Conservation (phyloP, 2,329 filamentous ascomycete species). For the Claviceps fusiformis region DNA sequence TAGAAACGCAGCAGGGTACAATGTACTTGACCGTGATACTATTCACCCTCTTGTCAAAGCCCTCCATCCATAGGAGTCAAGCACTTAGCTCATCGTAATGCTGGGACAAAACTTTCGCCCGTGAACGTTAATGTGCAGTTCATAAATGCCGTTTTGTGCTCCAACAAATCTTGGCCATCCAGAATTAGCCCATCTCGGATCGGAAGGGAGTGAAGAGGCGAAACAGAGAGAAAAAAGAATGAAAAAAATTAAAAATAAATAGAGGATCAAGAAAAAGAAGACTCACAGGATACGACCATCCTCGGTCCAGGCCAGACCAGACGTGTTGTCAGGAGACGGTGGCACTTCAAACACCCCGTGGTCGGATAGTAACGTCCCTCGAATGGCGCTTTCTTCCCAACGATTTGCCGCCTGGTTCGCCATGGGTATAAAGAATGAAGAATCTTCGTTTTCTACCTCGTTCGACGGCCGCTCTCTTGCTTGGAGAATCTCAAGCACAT, state of each 20-base stretch:
- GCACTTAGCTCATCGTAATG: slow-evolving; percentile 34
- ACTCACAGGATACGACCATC: slow-evolving; percentile 47
- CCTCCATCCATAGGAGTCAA: not conserved
- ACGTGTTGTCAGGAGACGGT: slow-evolving; percentile 42
- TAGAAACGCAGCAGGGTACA: no score
- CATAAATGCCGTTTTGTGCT: slow-evolving; percentile 62
- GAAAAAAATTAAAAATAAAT: not conserved
- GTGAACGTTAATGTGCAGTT: slow-evolving; percentile 53
- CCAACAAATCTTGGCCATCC: slow-evolving; percentile 38
- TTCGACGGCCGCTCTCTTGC: slow-evolving; percentile 17
- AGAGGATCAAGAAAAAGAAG: no score
- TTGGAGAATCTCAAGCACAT: slow-evolving; percentile 24
- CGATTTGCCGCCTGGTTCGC: slow-evolving; percentile 24
- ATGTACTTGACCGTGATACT: not conserved
- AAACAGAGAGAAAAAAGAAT: not conserved
- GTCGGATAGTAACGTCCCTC: slow-evolving; percentile 19
- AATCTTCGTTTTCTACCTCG: slow-evolving; percentile 22
- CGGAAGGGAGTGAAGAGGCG: not conserved
- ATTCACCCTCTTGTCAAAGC: not conserved
- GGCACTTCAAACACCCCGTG: slow-evolving; percentile 29
- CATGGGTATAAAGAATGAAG: slow-evolving; percentile 22
- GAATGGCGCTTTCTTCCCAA: slow-evolving; percentile 24
- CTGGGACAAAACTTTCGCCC: slow-evolving; percentile 46
- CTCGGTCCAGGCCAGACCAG: slow-evolving; percentile 48
- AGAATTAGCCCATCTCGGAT: slow-evolving; percentile 9